Percentiles rank a stretch among this genome's conserved stretches.
phyloP scores from a whole-genome alignment of 371 early-diverging fungal genomes.

The Basidiobolus meristosporus region DNA sequence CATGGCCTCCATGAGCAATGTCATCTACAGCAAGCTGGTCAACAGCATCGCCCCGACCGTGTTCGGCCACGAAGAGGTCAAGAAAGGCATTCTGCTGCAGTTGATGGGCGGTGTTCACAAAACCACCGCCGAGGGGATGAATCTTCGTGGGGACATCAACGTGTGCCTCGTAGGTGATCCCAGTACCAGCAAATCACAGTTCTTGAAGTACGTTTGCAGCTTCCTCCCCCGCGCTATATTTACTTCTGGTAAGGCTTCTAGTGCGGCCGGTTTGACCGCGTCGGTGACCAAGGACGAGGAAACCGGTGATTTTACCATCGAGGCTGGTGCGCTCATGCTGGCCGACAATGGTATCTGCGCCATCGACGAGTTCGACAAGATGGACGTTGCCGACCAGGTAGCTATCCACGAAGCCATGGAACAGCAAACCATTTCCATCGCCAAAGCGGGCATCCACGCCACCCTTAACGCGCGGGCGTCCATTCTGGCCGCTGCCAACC shows the following conservation, averaged over 20 bases:
- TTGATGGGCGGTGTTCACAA: constrained; percentile 96
- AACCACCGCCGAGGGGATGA: constrained; percentile 82
- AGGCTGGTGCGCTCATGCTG: constrained; percentile 98
- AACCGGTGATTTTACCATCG: constrained; percentile 98
- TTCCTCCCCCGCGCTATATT: constrained; percentile 89
- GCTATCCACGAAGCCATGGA: constrained; percentile 99
- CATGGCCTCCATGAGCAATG: constrained; percentile 38
- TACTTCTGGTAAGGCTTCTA: constrained; percentile 97
- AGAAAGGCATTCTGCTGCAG: constrained; percentile 92
- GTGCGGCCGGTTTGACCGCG: constrained; percentile 98
- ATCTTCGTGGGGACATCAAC: constrained; percentile 96
- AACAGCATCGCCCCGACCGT: constrained; percentile 90
- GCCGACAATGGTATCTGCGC: constrained; percentile 99
- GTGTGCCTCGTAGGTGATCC: constrained; percentile 99
- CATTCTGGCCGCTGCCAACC: constrained; percentile 98
- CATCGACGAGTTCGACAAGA: constrained; percentile 99
- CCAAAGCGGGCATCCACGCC: constrained; percentile 98
- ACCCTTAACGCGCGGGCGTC: constrained; percentile 97
- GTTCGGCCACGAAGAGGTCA: constrained; percentile 93
- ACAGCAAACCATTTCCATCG: constrained; percentile 99
- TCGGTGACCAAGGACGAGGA: constrained; percentile 97
- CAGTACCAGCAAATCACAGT: constrained; percentile 94
- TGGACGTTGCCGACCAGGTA: constrained; percentile 97
- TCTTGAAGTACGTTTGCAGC: constrained; percentile 78
- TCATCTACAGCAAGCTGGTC: constrained; percentile 53